phyloP scores from a whole-genome alignment of 2,329 filamentous ascomycete species.

The Colletotrichum orchidophilum region DNA sequence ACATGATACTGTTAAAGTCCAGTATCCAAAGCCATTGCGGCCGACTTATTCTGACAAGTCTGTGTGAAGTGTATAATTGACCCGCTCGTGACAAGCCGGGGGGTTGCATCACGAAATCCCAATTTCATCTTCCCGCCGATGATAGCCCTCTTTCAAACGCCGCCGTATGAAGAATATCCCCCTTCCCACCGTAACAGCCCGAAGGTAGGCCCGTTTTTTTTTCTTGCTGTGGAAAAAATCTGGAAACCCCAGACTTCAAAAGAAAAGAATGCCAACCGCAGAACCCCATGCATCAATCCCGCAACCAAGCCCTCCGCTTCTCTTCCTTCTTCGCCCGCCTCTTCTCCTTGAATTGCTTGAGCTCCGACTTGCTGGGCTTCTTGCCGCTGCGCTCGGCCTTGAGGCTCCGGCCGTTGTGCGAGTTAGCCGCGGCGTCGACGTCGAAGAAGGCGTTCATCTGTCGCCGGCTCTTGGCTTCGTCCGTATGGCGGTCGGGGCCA shows the following conservation, averaged over 20 bases:
- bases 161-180: slow-evolving; percentile 15
- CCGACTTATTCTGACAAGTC: background rate
- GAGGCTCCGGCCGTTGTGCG: slow-evolving; percentile 87
- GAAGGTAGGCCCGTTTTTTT: too few relatives aligned
- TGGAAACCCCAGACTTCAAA: background rate
- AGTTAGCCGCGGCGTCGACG: slow-evolving; percentile 91
- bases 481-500: slow-evolving; percentile 80
- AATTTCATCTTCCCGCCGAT: slow-evolving; percentile 1
- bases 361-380: slow-evolving; percentile 84
- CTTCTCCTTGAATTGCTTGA: slow-evolving; percentile 94
- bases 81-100: background rate
- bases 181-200: background rate
- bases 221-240: too few relatives aligned
- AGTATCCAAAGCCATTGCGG: slow-evolving; percentile 28
- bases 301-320: slow-evolving; percentile 90
- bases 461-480: slow-evolving; percentile 85
- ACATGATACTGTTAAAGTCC: slow-evolving; percentile 18
- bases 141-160: slow-evolving; percentile 21
- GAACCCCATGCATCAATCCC: slow-evolving; percentile 71
- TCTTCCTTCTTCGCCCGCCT: slow-evolving; percentile 90
- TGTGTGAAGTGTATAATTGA: background rate
- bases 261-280: background rate
- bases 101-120: slow-evolving; percentile 15
- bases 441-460: slow-evolving; percentile 98
- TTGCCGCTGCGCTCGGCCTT: slow-evolving; percentile 90